Evolutionary conservation across 371 early-diverging fungal genomes (phyloP), one percentile per base, ranked within the genome.

Genomic region (Batkoa obscura): DNA sequence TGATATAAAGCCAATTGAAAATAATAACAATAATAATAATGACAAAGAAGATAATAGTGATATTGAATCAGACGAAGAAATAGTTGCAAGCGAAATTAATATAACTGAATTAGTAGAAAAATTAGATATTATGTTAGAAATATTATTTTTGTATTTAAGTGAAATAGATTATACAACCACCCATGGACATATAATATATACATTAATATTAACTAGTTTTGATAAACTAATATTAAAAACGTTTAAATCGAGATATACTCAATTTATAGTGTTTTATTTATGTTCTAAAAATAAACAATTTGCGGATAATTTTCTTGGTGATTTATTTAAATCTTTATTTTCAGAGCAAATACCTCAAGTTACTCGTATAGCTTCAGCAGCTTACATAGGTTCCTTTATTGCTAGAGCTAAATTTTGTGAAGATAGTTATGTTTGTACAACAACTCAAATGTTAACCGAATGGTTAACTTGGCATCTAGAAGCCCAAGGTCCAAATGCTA

Each of bases 231-330:
- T 94, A 35, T 66, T 95, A 45, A 83, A 84, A 9, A 95, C 94
- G 0, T 78, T 88, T 65, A 86, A 84, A 58, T 86, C 89, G 32
- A 78, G 93, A 9, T 89, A 88, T 69, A 84, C 88, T 0, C 97
- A 96, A 63, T 95, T 95, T 60, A 59, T 93, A 30, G 58, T 88
- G 42, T 96, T 94, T 61, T 88, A 88, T 66, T 69, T 76, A 45
- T 77, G 82, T 47, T 82, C 89, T 1, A 61, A 83, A 31, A 73
- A 81, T 8, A 61, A 68, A 50, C 58, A 60, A 0, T 90, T 81
- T 56, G 73, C 85, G 0, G 88, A 88, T 37, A 62, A 71, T 42
- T 93, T 94, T 59, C 57, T 94, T 58, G 84, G 89, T 4, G 74
- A 81, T 38, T 71, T 94, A 46, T 66, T 81, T 13, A 65, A 72